Base-by-base conservation (phyloP, 306 rosid genomes). In the Vigna nakashimae region DNA sequence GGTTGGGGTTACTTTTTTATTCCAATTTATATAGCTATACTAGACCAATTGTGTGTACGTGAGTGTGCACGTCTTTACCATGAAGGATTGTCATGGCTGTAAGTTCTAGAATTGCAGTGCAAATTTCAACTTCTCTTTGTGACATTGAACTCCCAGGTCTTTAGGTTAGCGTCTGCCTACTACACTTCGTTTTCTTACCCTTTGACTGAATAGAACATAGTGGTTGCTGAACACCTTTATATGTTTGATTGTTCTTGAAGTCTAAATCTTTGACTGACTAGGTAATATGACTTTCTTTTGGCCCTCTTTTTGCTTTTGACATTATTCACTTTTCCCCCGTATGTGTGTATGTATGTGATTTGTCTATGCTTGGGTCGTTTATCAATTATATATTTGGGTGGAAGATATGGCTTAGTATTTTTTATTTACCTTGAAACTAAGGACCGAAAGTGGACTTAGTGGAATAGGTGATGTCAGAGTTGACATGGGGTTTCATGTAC, bases 171-270 rank as follows among this genome's bases (percentile, higher is more conserved):
- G 43, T 60, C 15, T 28, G 13, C 42, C 18, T 5, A 30, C 18
- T 28, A 59, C 7, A 59, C 50, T 24, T 57, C 9, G 28, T 0
- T 24, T 20, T 24, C 56, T 62, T 8, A 20, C 22, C 40, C 14
- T 74, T 26, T 82, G 78, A 60, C 68, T 20, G 55, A 34, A 30
- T n/a, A 22, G 30, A 52, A 30, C 74, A 1, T 49, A 26, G 65
- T 48, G 72, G 58, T 68, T 24, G 32, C 40, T 57, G 75, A 38
- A 42, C 11, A 56, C 40, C 56, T 26, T 69, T 14, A 10, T 9
- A 10, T 42, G 53, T n/a, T 76, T 70, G 48, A 6, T 63, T 63
- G 48, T 71, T 65, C 51, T 22, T 14, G 56, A 48, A 52, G 80
- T 57, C 52, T 34, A 50, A 51, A 48, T 71, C 59, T 45, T 78